These are phyloP conservation scores for Chamaecrista fasciculata DNA, from an alignment of 306 rosid species.

Conservation along the genomic window DNA sequence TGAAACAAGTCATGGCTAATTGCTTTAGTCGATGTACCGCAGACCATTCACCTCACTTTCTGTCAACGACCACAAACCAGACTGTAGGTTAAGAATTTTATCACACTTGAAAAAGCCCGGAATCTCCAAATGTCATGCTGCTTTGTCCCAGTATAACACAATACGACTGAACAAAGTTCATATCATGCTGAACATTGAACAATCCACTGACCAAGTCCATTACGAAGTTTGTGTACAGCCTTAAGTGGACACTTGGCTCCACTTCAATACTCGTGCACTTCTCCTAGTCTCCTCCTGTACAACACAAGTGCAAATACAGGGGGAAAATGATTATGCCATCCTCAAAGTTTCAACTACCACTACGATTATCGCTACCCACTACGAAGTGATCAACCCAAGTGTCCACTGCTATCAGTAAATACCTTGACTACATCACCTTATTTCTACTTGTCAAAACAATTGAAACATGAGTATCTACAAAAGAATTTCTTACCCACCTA, in stretches of 20 bases:
- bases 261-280: constrained; percentile 74
- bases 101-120: constrained; percentile 44
- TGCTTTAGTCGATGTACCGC: constrained; percentile 42
- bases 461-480: constrained; percentile 44
- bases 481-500: constrained; percentile 35
- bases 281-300: constrained; percentile 97
- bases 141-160: constrained; percentile 55
- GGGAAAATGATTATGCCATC: constrained; percentile 99
- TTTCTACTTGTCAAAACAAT: constrained; percentile 52
- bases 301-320: constrained; percentile 99
- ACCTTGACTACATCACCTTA: constrained; percentile 59
- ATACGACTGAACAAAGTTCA: constrained; percentile 49
- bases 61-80: constrained; percentile 50
- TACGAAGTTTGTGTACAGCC: constrained; percentile 70
- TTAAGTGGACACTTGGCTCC: constrained; percentile 89
- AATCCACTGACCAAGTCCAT: constrained; percentile 49
- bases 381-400: constrained; percentile 68
- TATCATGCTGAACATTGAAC: constrained; percentile 59
- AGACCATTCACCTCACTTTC: constrained; percentile 49
- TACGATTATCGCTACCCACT: constrained; percentile 86
- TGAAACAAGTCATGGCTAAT: constrained; percentile 31
- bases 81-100: constrained; percentile 39
- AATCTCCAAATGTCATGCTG: constrained; percentile 51
- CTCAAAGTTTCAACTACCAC: constrained; percentile 91
- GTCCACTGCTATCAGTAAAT: constrained; percentile 78